These are phyloP conservation scores for Calonectria ilicicola DNA, from an alignment of 2,329 filamentous ascomycete genomes.

Conservation along the genomic window DNA sequence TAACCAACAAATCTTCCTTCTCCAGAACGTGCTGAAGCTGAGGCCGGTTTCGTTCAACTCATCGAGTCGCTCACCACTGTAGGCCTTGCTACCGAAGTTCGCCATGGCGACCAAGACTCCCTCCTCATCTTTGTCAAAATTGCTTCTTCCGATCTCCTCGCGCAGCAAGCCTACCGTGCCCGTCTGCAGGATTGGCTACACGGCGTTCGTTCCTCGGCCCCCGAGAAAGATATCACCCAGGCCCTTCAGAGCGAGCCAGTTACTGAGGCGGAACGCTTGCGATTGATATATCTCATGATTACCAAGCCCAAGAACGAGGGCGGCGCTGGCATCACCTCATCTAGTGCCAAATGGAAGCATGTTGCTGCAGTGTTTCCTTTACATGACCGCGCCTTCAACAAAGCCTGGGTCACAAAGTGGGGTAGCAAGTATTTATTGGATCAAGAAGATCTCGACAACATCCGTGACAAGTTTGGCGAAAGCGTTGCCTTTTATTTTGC, in stretches of 20 bases:
- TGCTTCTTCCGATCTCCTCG: slow-evolving; percentile 79
- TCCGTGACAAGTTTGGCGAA: slow-evolving; percentile 83
- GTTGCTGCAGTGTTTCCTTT: slow-evolving; percentile 82
- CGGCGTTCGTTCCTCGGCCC: slow-evolving; percentile 83
- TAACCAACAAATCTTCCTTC: slow-evolving; percentile 16
- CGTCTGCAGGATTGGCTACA: slow-evolving; percentile 95
- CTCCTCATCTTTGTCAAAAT: slow-evolving; percentile 88
- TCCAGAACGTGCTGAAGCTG: slow-evolving; percentile 75
- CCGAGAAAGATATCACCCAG: slow-evolving; percentile 76
- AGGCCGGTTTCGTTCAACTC: slow-evolving; percentile 81
- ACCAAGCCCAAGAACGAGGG: slow-evolving; percentile 79
- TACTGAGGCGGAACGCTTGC: slow-evolving; percentile 87
- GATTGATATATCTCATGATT: slow-evolving; percentile 89
- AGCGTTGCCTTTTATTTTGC: slow-evolving; percentile 95
- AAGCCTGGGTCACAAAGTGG: slow-evolving; percentile 80
- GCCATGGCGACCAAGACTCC: slow-evolving; percentile 79
- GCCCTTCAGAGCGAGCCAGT: slow-evolving; percentile 80
- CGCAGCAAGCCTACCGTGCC: slow-evolving; percentile 85
- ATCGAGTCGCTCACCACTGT: slow-evolving; percentile 80
- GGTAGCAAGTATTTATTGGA: slow-evolving; percentile 78
- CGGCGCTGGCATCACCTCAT: slow-evolving; percentile 81
- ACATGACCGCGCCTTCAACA: slow-evolving; percentile 82
- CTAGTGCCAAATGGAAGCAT: slow-evolving; percentile 76
- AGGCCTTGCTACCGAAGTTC: slow-evolving; percentile 89
- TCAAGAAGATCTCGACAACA: slow-evolving; percentile 75